Base-by-base conservation (phyloP, 306 rosid species). In the Trifolium dubium region DNA sequence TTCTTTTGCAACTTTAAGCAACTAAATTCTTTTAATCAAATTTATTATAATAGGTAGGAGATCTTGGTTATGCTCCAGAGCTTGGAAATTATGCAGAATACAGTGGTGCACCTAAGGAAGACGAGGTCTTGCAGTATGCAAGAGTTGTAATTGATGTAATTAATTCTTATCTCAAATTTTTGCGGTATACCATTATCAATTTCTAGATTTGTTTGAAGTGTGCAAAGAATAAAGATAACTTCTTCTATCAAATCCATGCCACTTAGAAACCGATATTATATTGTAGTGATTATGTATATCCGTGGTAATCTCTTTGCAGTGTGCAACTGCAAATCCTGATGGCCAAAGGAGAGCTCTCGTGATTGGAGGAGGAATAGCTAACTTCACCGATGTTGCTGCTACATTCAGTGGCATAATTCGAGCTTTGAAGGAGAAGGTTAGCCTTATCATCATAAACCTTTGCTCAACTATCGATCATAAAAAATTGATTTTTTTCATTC, bases 11-110 rank as follows among this genome's bases (percentile, higher is more conserved):
- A 60, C 56, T 69, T 43, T n/a, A 17, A 43, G 64, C 18, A 60
- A 30, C 44, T 30, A 15, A 32, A 14, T 64, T 64, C 67, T 76
- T 61, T 59, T 54, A 8, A 44, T 44, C 51, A 18, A 50, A 61
- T 49, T 67, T 67, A 12, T 64, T 35, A 58, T 46, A 69, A 75
- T 80, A 91, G 97, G 98, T 91, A 79, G 98, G 98, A 76, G 98
- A 93, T 87, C 94, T 93, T 70, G 98, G 98, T 67, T 93, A 80
- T 77, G 98, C 97, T 74, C 71, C 90, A 71, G 96, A 93, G 79
- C 98, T 93, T 37, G 98, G 98, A 81, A 93, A 93, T 72, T 93
- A 93, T 71, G 98, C 98, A 35, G 98, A 93, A 80, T 91, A 93
- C 54, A 93, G 98, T 75, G 98, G 98, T 62, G 98, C 97, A 41